These are phyloP conservation scores for Theobroma cacao DNA, from an alignment of 345 rosid species.

Conservation along the genomic window DNA sequence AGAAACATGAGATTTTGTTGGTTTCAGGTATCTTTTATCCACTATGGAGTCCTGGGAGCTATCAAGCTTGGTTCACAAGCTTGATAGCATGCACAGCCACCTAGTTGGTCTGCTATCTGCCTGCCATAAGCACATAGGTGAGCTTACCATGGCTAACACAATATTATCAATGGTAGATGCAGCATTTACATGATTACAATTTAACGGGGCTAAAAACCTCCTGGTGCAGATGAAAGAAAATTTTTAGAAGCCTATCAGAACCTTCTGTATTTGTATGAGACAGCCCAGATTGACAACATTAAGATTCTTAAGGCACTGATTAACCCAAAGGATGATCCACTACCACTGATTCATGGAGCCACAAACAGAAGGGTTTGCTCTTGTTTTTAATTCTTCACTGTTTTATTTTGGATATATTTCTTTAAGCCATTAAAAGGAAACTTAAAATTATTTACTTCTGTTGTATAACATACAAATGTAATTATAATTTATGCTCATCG, in stretches of 20 bases:
- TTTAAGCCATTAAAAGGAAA: not conserved
- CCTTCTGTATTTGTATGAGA: slow-evolving; percentile 28
- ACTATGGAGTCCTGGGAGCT: slow-evolving; percentile 71
- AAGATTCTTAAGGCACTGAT: slow-evolving; percentile 43
- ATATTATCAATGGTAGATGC: not conserved
- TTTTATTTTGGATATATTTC: not conserved
- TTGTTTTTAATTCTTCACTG: not conserved
- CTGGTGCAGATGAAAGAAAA: slow-evolving; percentile 42
- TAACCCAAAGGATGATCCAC: slow-evolving; percentile 38
- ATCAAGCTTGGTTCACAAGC: slow-evolving; percentile 57
- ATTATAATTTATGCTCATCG: too few species aligned
- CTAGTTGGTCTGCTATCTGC: slow-evolving; percentile 27
- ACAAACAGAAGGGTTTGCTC: slow-evolving; percentile 36
- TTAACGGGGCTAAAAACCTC: not conserved
- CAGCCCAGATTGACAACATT: slow-evolving; percentile 44
- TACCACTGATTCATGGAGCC: slow-evolving; percentile 42
- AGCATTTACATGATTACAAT: not conserved
- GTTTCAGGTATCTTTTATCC: slow-evolving; percentile 46
- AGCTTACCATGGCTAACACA: not conserved
- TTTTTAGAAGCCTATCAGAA: slow-evolving; percentile 29
- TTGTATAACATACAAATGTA: not conserved
- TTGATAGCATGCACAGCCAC: slow-evolving; percentile 46
- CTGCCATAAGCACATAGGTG: slow-evolving; percentile 45
- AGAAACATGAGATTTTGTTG: not conserved
- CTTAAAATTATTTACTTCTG: not conserved